Evolutionary conservation across 139 green algal genomes (phyloP).

Genomic region (Chlorella sp.): DNA sequence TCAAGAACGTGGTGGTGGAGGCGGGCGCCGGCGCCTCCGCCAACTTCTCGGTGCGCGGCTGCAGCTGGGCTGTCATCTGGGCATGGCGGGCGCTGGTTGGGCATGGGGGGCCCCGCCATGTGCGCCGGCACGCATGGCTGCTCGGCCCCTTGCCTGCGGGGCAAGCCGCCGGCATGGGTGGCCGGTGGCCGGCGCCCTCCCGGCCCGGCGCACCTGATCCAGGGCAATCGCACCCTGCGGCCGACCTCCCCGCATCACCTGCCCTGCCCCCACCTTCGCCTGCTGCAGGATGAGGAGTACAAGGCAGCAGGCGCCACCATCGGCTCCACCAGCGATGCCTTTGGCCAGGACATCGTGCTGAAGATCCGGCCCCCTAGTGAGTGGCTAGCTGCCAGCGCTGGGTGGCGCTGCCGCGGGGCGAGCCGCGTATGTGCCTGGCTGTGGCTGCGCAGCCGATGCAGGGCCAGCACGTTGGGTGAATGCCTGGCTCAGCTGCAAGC

Average conservation of each 20-base stretch:
- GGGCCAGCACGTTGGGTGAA: neutral
- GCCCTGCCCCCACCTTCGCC: neutral
- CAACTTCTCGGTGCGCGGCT: slow-evolving; percentile 70
- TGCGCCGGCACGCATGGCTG: too few species aligned
- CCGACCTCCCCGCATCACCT: neutral
- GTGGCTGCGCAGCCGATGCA: too few species aligned
- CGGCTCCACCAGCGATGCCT: slow-evolving; percentile 58
- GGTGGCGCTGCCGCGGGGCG: neutral
- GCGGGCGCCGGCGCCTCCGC: slow-evolving; percentile 71
- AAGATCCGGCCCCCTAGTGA: slow-evolving; percentile 69
- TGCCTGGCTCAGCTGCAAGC: too few species aligned
- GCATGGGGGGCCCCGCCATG: neutral
- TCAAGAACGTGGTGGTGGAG: slow-evolving; percentile 79
- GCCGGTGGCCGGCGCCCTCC: too few species aligned
- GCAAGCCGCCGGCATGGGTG: too few species aligned
- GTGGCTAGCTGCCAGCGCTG: neutral
- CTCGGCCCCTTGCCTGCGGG: too few species aligned
- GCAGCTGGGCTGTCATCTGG: neutral
- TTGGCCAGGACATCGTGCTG: slow-evolving; percentile 60
- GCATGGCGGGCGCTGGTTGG: neutral
- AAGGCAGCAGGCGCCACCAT: slow-evolving; percentile 73
- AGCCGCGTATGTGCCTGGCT: neutral
- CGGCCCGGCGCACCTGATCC: too few species aligned
- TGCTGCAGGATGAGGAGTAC: slow-evolving; percentile 72
- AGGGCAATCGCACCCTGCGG: neutral